These are phyloP conservation scores for Pseudevernia furfuracea DNA, from an alignment of 495 filamentous ascomycete species.

Conservation along the genomic window DNA sequence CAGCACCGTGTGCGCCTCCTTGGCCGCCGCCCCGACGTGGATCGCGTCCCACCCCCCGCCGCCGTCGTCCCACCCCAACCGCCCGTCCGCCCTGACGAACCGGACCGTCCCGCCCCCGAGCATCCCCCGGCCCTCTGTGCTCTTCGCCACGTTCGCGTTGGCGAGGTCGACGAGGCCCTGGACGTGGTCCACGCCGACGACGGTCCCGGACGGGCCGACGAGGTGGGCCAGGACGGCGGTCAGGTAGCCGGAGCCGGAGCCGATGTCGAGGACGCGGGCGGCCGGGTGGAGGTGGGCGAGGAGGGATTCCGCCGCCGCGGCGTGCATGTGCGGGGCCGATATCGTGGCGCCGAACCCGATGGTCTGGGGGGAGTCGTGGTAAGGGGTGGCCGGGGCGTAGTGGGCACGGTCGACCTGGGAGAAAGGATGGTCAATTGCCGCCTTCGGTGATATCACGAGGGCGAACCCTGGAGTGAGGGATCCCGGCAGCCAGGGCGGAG, in stretches of 20 bases:
- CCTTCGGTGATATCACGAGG: neutral
- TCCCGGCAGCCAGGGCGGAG: conserved; percentile 1
- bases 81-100: conserved; percentile 76
- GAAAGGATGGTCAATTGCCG: neutral
- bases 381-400: conserved; percentile 62
- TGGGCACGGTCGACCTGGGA: conserved; percentile 79
- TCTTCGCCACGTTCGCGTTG: conserved; percentile 65
- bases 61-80: conserved; percentile 50
- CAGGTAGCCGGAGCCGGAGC: conserved; percentile 83
- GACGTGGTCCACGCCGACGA: conserved; percentile 89
- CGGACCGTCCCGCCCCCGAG: conserved; percentile 53
- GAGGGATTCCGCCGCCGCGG: conserved; percentile 61
- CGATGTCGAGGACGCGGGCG: conserved; percentile 72
- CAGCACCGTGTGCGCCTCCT: conserved; percentile 60
- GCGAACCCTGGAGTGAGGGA: neutral
- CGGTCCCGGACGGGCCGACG: conserved; percentile 46
- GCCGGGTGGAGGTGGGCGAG: conserved; percentile 50
- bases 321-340: conserved; percentile 96
- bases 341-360: conserved; percentile 90
- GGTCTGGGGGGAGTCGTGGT: conserved; percentile 82
- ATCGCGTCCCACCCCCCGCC: conserved; percentile 75
- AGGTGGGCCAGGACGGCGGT: conserved; percentile 84
- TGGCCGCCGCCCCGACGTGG: conserved; percentile 87
- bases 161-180: conserved; percentile 65
- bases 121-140: conserved; percentile 52